Percentiles rank a stretch among this genome's conserved stretches.
phyloP scores from a whole-genome alignment of 179 eudicot species.

The Spergularia azorica region DNA sequence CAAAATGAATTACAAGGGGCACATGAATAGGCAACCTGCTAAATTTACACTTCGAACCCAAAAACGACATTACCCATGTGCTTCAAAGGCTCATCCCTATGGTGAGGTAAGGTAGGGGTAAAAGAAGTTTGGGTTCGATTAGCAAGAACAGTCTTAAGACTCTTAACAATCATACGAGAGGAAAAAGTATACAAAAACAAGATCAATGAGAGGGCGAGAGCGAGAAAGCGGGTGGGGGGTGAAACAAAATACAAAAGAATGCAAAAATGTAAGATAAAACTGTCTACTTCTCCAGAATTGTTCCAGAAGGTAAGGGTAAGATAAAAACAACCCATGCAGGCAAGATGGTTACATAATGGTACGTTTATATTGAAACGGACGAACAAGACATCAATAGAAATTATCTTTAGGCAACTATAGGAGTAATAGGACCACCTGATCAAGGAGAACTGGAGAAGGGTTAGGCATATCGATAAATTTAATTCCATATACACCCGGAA shows the following conservation, averaged over 20 bases:
- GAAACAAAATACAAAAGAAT: not conserved
- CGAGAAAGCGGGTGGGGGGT: not conserved
- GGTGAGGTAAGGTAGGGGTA: not conserved
- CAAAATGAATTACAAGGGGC: not conserved
- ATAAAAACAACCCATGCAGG: not conserved
- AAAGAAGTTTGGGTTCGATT: too few species aligned
- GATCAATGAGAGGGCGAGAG: not conserved
- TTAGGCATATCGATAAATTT: not conserved
- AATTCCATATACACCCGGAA: constrained; percentile 7
- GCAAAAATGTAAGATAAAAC: not conserved
- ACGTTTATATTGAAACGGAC: not conserved
- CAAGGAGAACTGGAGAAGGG: not conserved
- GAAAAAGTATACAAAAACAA: too few species aligned
- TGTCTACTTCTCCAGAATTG: constrained; percentile 7
- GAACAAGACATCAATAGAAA: constrained; percentile 1
- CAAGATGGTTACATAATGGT: not conserved
- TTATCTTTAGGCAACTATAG: not conserved
- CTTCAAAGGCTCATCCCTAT: too few species aligned
- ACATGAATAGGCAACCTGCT: not conserved
- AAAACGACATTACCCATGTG: not conserved
- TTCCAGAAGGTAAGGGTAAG: not conserved
- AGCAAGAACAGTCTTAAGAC: not conserved
- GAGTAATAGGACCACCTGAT: constrained; percentile 1
- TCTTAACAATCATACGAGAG: too few species aligned
- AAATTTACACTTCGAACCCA: not conserved